Evolutionary conservation across 2,329 filamentous ascomycete genomes (phyloP), one percentile per base, ranked within the genome.

Genomic region (Thielaviopsis euricoi): DNA sequence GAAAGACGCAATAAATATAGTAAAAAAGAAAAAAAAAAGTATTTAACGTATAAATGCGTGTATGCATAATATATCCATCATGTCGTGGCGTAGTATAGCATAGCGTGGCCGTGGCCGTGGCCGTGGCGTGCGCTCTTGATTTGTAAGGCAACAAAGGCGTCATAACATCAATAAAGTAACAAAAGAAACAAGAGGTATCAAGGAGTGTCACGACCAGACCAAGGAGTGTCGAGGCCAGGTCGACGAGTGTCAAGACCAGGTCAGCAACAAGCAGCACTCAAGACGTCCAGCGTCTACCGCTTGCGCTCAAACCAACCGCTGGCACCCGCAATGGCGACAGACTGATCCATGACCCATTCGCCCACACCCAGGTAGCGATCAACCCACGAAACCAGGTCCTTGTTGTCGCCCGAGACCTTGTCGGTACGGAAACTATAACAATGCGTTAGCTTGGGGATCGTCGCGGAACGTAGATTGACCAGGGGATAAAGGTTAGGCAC

Each of bases 341-440:
- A 94, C 74, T 94, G 87, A 71, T 98, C 93, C 89, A 98, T 95
- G 63, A 96, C 87, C 82, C 89, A 95, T 75, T 98, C 93, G 65
- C 93, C 93, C 19, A 96, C 85, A 62, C 89, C 89, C 50, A 97
- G 82, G 71, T 97, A 97, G 69, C 86, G 91, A 67, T 91, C 86
- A 64, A 97, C 82, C 89, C 90, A 97, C 67, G 83, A 85, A 69
- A 86, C 85, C 64, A 93, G 72, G 62, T 90, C 85, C 69, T 88
- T 87, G 71, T 83, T 91, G 60, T 94, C 88, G 68, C 77, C 76
- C 33, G 85, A 80, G 67, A 95, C 79, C 65, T 84, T 83, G 63
- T 96, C 89, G 66, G 86, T 85, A 75, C 89, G 88, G 73, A 98
- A 79, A 78, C 93, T 96, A 72, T 19, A 21, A 7, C 23, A 26